phyloP scores from a whole-genome alignment of 139 green algal species.

The Closterium sp. region DNA sequence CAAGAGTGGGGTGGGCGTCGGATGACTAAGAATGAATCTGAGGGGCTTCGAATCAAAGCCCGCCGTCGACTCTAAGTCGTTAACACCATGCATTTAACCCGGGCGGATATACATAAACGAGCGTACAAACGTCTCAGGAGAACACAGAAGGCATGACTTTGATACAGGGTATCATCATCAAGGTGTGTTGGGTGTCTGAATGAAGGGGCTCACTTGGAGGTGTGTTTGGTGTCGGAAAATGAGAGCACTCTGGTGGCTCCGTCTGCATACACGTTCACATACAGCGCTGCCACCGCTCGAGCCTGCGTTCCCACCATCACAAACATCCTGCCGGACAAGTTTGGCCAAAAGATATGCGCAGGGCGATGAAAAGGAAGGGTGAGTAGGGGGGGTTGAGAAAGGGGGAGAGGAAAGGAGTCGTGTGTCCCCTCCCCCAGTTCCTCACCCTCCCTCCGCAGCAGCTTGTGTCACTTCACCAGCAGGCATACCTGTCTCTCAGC shows the following conservation, averaged over 20 bases:
- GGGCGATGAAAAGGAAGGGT: too few species aligned
- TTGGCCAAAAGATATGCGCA: background rate
- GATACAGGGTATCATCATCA: too few species aligned
- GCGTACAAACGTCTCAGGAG: background rate
- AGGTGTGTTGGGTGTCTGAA: too few species aligned
- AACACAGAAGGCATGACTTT: background rate
- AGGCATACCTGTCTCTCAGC: too few species aligned
- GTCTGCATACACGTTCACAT: slow-evolving; percentile 80
- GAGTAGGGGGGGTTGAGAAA: too few species aligned
- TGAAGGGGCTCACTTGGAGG: background rate
- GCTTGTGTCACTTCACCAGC: too few species aligned
- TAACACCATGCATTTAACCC: background rate
- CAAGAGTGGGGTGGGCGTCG: too few species aligned
- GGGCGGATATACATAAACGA: background rate
- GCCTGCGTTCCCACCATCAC: background rate
- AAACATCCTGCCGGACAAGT: background rate
- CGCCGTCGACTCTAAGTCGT: background rate
- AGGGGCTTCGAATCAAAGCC: too few species aligned
- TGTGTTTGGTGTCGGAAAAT: slow-evolving; percentile 66
- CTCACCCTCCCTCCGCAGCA: too few species aligned
- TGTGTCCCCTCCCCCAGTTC: background rate
- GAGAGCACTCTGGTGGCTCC: slow-evolving; percentile 82
- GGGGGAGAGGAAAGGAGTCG: too few species aligned
- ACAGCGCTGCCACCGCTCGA: slow-evolving; percentile 47
- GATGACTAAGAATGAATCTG: too few species aligned